A percentile compares a stretch with the other conserved stretches of the same genome.
Conservation (phyloP, 768 basidiomycete genomes). For the Psilocybe subaeruginosa region DNA sequence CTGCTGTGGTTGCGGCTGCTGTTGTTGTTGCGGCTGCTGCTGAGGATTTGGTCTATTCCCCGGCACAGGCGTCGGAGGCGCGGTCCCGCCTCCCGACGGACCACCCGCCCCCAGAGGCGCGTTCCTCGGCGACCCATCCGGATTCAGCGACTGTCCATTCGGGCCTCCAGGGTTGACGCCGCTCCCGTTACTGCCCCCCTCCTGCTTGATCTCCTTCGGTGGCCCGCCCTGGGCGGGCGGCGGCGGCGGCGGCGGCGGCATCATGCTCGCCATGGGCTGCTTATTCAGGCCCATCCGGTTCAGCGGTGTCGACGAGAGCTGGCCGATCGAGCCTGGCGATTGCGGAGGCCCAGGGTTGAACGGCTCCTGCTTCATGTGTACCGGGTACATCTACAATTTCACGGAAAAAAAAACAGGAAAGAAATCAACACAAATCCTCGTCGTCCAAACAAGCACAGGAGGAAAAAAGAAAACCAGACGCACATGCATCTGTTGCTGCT, state of each 20-base stretch:
- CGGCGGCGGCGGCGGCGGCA: conserved; percentile 19
- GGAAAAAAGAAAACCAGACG: not conserved
- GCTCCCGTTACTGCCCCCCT: conserved; percentile 3
- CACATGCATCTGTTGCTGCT: conserved; percentile 14
- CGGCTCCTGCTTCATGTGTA: conserved; percentile 1
- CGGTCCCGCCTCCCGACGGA: conserved; percentile 20
- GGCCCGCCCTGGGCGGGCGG: conserved; percentile 16
- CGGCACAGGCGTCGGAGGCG: conserved; percentile 28
- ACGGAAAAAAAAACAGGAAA: not conserved
- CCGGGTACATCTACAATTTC: conserved; percentile 4
- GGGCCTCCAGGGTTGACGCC: not conserved
- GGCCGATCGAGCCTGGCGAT: not conserved
- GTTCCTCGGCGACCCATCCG: conserved; percentile 20
- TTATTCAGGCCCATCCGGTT: conserved; percentile 10
- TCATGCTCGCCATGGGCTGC: conserved; percentile 10
- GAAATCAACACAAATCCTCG: too few relatives aligned
- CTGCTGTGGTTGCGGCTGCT: conserved; percentile 8
- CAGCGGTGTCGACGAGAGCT: conserved; percentile 12
- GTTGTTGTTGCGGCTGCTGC: conserved; percentile 17
- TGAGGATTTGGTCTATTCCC: conserved; percentile 24
- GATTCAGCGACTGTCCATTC: conserved; percentile 3
- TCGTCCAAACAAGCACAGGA: too few relatives aligned
- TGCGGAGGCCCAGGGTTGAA: conserved; percentile 1
- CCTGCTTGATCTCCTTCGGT: conserved; percentile 12
- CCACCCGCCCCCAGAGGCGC: conserved; percentile 11